A percentile compares a stretch with the other conserved stretches of the same genome.
These are phyloP conservation scores for Psidium friedrichsthalianum DNA, from an alignment of 345 rosid species.

Conservation along the genomic window DNA sequence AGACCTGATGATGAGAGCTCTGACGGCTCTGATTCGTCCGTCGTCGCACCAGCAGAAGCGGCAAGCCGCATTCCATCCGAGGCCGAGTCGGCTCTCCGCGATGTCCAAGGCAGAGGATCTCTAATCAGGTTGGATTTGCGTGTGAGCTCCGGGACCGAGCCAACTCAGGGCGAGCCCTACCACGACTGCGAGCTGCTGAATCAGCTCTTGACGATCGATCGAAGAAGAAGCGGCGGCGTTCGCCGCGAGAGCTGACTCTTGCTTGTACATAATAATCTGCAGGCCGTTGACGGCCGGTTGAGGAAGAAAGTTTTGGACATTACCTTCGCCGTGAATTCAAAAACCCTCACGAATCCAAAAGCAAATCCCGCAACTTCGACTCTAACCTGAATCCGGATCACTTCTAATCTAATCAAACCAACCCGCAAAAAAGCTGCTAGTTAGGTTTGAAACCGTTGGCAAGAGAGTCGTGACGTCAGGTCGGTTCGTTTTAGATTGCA, in stretches of 20 bases:
- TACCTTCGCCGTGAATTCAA: not conserved
- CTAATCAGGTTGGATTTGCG: not conserved
- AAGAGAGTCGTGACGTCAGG: not conserved
- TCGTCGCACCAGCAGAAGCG: conserved; percentile 79
- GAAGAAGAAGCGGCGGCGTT: not conserved
- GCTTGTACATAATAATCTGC: not conserved
- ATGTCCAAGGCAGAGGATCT: conserved; percentile 42
- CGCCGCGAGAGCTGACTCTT: not conserved
- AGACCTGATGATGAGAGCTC: conserved; percentile 76
- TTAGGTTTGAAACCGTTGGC: not conserved
- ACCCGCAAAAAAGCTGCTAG: not conserved
- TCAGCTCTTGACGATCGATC: not conserved
- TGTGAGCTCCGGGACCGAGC: not conserved
- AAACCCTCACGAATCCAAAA: not conserved
- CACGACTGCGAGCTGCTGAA: not conserved
- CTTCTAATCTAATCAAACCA: not conserved
- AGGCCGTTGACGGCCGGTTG: not conserved
- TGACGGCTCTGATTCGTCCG: conserved; percentile 76
- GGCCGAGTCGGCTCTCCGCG: conserved; percentile 65
- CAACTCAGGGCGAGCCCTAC: not conserved
- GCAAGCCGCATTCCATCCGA: conserved; percentile 45
- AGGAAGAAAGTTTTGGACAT: not conserved
- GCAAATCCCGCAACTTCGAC: not conserved
- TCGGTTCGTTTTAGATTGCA: too few relatives aligned
- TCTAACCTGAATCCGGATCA: not conserved